Percentiles rank a stretch among this genome's conserved stretches.
Conservation (phyloP, 345 rosid genomes). For the Salix dunnii region DNA sequence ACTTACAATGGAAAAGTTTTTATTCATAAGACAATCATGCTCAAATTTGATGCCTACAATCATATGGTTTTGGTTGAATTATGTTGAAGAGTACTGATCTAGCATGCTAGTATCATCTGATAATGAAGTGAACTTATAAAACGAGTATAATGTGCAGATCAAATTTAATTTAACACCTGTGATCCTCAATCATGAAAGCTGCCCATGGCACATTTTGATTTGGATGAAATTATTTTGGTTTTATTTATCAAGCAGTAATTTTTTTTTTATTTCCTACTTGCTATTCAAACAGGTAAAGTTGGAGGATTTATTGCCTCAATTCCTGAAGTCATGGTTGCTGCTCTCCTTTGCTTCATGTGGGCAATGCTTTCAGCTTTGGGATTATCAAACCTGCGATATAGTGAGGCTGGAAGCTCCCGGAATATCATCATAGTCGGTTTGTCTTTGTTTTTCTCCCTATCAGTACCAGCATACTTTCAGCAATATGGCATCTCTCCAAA, state of each 20-base stretch:
- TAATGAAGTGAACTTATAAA: too few species aligned
- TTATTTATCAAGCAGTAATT: not conserved
- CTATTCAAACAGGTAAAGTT: constrained; percentile 63
- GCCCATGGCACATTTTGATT: not conserved
- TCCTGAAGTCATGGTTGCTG: constrained; percentile 95
- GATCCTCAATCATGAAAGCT: not conserved
- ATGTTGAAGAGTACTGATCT: too few species aligned
- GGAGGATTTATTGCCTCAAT: constrained; percentile 96
- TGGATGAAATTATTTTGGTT: not conserved
- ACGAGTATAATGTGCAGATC: too few species aligned
- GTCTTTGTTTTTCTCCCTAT: constrained; percentile 79
- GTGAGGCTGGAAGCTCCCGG: constrained; percentile 98
- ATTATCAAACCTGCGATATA: constrained; percentile 85
- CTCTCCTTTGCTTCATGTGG: constrained; percentile 98
- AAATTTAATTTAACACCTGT: not conserved
- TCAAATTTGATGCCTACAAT: too few species aligned
- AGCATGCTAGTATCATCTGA: too few species aligned
- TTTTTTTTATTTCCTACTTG: constrained; percentile 2
- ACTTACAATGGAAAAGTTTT: too few species aligned
- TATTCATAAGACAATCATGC: too few species aligned
- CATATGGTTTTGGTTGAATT: too few species aligned
- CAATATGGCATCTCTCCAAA: constrained; percentile 80
- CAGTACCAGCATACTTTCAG: constrained; percentile 92
- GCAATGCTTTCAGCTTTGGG: constrained; percentile 94
- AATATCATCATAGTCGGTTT: constrained; percentile 89